These are phyloP conservation scores for Termitomyces heimii DNA, from an alignment of 768 basidiomycete genomes.

Conservation along the genomic window DNA sequence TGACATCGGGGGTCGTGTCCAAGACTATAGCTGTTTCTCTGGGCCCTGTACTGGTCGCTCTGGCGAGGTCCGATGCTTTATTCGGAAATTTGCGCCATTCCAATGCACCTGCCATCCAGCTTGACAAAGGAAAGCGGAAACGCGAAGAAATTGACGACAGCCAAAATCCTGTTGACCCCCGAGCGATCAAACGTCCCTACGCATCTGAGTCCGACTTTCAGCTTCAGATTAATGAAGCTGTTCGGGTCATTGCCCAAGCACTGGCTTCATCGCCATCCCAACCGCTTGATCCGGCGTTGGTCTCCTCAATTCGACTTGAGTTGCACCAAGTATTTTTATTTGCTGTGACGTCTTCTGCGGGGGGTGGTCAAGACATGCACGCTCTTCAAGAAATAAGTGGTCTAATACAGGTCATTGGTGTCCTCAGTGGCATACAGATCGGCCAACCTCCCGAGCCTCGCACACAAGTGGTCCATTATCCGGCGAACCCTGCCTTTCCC, in stretches of 20 bases:
- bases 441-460: slow-evolving; percentile 35
- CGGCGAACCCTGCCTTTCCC: slow-evolving; percentile 25
- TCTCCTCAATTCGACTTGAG: slow-evolving; percentile 66
- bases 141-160: slow-evolving; percentile 48
- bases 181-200: slow-evolving; percentile 39
- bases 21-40: slow-evolving; percentile 51
- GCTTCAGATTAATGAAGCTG: slow-evolving; percentile 53
- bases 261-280: slow-evolving; percentile 36
- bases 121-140: slow-evolving; percentile 74
- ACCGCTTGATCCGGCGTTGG: slow-evolving; percentile 48
- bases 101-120: slow-evolving; percentile 53
- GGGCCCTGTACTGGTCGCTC: slow-evolving; percentile 54
- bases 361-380: slow-evolving; percentile 46
- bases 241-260: slow-evolving; percentile 47
- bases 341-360: slow-evolving; percentile 61
- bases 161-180: slow-evolving; percentile 22
- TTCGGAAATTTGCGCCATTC: slow-evolving; percentile 64
- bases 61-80: slow-evolving; percentile 60
- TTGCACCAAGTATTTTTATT: slow-evolving; percentile 79
- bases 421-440: slow-evolving; percentile 74
- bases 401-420: slow-evolving; percentile 78
- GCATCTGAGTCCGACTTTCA: slow-evolving; percentile 43
- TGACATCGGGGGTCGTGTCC: slow-evolving; percentile 39
- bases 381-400: slow-evolving; percentile 71
- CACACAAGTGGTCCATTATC: slow-evolving; percentile 23